These are phyloP conservation scores for Colletotrichum higginsianum DNA, from an alignment of 2,329 filamentous ascomycete genomes.

Conservation along the genomic window DNA sequence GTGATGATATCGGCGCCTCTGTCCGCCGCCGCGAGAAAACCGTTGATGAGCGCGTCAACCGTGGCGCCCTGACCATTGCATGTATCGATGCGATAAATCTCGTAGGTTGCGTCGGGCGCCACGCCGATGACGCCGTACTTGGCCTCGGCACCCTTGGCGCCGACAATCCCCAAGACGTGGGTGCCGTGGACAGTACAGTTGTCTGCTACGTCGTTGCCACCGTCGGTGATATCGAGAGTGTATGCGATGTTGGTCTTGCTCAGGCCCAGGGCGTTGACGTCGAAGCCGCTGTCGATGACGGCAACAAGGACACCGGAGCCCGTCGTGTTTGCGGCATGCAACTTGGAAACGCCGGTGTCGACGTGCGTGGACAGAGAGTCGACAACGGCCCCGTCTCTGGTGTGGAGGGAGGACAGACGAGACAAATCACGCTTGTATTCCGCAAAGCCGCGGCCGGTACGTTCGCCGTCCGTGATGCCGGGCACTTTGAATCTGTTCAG, in stretches of 20 bases:
- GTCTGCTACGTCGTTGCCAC: conserved; percentile 27
- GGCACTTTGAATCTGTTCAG: not conserved
- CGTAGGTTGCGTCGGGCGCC: conserved; percentile 45
- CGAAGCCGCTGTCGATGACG: conserved; percentile 28
- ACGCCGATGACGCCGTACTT: conserved; percentile 46
- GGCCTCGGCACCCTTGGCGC: conserved; percentile 21
- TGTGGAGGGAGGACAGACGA: not conserved
- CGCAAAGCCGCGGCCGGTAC: not conserved
- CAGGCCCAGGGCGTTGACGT: conserved; percentile 8
- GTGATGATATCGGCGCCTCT: conserved; percentile 20
- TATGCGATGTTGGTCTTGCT: conserved; percentile 20
- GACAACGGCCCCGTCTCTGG: not conserved
- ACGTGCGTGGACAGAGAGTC: conserved; percentile 45
- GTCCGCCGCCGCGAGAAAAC: conserved; percentile 26
- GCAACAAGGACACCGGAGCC: conserved; percentile 26
- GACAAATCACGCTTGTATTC: not conserved
- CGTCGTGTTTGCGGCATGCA: conserved; percentile 23
- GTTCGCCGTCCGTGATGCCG: not conserved
- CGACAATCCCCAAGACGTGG: conserved; percentile 24
- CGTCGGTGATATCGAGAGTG: conserved; percentile 20
- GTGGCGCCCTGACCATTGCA: conserved; percentile 31
- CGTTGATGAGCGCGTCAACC: conserved; percentile 31
- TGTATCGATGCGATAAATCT: conserved; percentile 44
- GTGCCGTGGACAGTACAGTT: conserved; percentile 24
- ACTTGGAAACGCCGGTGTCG: conserved; percentile 42